phyloP scores from a whole-genome alignment of 371 early-diverging fungal species.

The Umbelopsis sp. region DNA sequence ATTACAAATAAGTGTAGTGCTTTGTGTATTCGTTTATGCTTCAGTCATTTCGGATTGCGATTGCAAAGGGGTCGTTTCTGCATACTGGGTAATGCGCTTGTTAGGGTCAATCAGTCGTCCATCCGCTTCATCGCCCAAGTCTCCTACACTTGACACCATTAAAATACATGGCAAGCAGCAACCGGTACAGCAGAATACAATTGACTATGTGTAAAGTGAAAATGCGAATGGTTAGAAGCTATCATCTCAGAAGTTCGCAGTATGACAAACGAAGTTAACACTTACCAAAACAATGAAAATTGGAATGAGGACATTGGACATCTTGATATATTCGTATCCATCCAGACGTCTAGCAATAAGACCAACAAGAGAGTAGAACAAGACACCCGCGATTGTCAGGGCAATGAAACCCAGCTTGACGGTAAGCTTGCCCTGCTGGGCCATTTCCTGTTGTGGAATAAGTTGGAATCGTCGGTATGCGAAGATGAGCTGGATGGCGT shows the following conservation, averaged over 20 bases:
- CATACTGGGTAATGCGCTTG: conserved; percentile 33
- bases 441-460: conserved; percentile 53
- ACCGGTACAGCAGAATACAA: conserved; percentile 71
- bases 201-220: conserved; percentile 29
- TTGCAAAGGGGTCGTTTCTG: conserved; percentile 15
- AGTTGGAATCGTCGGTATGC: conserved; percentile 51
- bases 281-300: conserved; percentile 76
- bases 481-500: conserved; percentile 50
- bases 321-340: conserved; percentile 46
- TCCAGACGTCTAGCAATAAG: conserved; percentile 71
- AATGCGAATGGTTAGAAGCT: background rate
- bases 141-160: conserved; percentile 35
- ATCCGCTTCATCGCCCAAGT: conserved; percentile 29
- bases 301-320: conserved; percentile 76
- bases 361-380: conserved; percentile 75
- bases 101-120: conserved; percentile 29
- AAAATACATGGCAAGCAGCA: conserved; percentile 75
- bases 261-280: conserved; percentile 4
- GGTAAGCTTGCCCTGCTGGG: conserved; percentile 57
- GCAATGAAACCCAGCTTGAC: conserved; percentile 51
- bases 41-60: conserved; percentile 13
- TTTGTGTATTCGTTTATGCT: background rate
- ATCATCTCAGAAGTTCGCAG: background rate
- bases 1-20: background rate
- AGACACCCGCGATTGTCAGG: conserved; percentile 53